Conservation (phyloP, 2,329 filamentous ascomycete genomes). For the Aspergillus sp. region DNA sequence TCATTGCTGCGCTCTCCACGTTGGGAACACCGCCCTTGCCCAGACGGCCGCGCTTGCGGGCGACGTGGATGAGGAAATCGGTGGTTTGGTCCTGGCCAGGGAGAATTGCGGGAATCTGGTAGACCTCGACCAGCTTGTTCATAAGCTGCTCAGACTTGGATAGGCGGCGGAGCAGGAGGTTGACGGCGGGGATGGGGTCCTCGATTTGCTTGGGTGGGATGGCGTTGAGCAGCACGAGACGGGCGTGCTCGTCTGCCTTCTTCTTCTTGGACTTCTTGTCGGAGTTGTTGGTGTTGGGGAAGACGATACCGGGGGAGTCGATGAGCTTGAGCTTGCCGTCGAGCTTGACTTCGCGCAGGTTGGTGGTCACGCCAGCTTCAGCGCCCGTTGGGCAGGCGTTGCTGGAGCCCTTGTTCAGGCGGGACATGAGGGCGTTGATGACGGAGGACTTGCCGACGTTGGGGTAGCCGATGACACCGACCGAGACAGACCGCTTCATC, state of each 20-base stretch:
- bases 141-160: constrained; percentile 66
- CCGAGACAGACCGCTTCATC: constrained; percentile 80
- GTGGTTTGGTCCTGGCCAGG: constrained; percentile 66
- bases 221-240: constrained; percentile 81
- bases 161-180: constrained; percentile 73
- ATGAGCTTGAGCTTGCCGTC: constrained; percentile 91
- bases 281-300: constrained; percentile 57
- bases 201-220: constrained; percentile 90
- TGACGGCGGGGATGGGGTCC: constrained; percentile 82
- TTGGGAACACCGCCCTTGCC: constrained; percentile 89
- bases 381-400: constrained; percentile 79
- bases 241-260: constrained; percentile 67
- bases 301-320: constrained; percentile 91
- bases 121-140: constrained; percentile 72
- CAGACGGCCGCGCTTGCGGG: constrained; percentile 81
- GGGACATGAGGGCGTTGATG: constrained; percentile 82
- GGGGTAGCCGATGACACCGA: constrained; percentile 90
- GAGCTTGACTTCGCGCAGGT: constrained; percentile 81
- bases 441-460: constrained; percentile 96
- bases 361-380: constrained; percentile 87
- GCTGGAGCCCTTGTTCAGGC: constrained; percentile 57
- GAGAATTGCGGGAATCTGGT: constrained; percentile 75
- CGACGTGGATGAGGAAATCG: constrained; percentile 91
- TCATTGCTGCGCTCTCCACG: constrained; percentile 76
- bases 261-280: constrained; percentile 55